Evolutionary conservation across 2,329 filamentous ascomycete genomes (phyloP), one percentile per base, ranked within the genome.

Genomic region (Eutypella sp.): DNA sequence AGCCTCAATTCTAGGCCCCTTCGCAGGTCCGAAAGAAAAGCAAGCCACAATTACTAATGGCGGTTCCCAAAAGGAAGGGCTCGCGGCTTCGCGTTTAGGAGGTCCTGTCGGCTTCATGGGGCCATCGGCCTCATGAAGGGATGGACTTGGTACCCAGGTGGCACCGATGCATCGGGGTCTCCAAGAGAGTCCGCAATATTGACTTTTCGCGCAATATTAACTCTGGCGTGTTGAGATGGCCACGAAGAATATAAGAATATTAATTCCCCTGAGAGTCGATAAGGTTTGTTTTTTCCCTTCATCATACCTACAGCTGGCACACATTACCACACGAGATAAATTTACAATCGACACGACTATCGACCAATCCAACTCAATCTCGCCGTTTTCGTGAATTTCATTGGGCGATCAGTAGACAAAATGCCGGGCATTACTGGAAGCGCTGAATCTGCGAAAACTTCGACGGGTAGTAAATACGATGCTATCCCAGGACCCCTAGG

Each of bases 401-500:
- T 2, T 37, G 24, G 40, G n/a, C n/a, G n/a, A n/a, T n/a, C n/a
- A n/a, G n/a, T 24, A 44, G 15, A 53, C 58, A 65, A 59, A 22
- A 67, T 67, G 65, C 64, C 64, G 52, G 62, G 62, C 37, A 31
- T 56, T 36, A 57, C 61, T 37, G 45, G n/a, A n/a, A n/a, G n/a
- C n/a, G n/a, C n/a, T n/a, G n/a, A n/a, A n/a, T n/a, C n/a, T n/a
- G n/a, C n/a, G n/a, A n/a, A n/a, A n/a, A n/a, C 43, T 34, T 42
- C 52, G 8, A 51, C 51, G 33, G 46, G 37, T 18, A 61, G 58
- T 49, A 66, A 65, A 53, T 66, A 66, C 55, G 64, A 69, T 53
- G 50, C 55, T 41, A 63, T 69, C 40, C 66, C 67, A 6, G 67
- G 67, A 5, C 66, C 67, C 45, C 57, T 69, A 40, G 67, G 67